Evolutionary conservation across 768 basidiomycete species (phyloP), one percentile per base, ranked within the genome.

Genomic region (Antrodiella citrinella): DNA sequence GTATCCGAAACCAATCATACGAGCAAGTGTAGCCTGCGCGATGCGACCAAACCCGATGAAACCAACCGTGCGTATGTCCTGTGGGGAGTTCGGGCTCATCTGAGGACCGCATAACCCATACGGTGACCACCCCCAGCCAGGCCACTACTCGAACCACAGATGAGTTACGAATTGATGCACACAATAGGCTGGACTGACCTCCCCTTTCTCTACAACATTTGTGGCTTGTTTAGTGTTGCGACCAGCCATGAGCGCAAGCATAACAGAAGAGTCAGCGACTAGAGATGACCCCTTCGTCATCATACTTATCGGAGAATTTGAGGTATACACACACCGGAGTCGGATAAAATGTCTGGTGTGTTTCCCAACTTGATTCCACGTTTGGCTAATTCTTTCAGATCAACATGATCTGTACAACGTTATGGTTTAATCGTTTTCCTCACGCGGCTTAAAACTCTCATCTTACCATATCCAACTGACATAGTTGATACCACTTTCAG

Each of bases 11-110:
- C 88, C 81, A 9, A 87, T 68, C 30, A 97, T 77, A 2, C 95
- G 82, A 1, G 75, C 66, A 39, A 95, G 76, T 0, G 86, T 87
- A 19, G 85, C 85, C 59, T 93, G 90, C 0, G 92, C 82, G 57
- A 98, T 98, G 21, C 95, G 81, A 4, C 95, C 95, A 58, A 98
- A 97, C 11, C 96, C 96, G 25, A 98, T 72, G 69, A 98, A 96
- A 1, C 91, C 93, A 2, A 84, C 80, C 1, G 84, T 94, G 40
- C 84, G 80, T 5, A 63, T 74, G 2, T 74, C 74, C 4, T 76
- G 70, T 13, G 70, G 57, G 1, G 60, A 50, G 1, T 75, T 73
- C 0, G 81, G 67, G 66, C 84, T 82, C 18, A 89, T 67, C 62
- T 92, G 90, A 1, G 81, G 86, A 0, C 95, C 94, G 56, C 89